A percentile compares a stretch with the other conserved stretches of the same genome.
These are phyloP conservation scores for Arabis hirsuta DNA, from an alignment of 345 rosid species.

Conservation along the genomic window DNA sequence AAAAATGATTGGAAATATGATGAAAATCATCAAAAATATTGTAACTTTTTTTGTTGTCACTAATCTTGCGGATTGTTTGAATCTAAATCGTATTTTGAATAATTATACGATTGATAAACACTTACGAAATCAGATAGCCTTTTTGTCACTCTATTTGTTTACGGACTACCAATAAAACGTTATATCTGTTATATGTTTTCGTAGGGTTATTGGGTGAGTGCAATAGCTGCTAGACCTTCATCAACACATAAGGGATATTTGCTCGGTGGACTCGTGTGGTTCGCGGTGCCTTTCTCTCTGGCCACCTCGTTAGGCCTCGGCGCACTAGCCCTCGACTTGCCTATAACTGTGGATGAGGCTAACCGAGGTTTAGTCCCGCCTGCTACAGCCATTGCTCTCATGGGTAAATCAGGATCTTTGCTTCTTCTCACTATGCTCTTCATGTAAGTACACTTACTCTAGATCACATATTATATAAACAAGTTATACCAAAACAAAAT, in stretches of 20 bases:
- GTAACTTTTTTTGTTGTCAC: too few species aligned
- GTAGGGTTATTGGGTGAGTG: slow-evolving; percentile 97
- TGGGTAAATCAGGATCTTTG: slow-evolving; percentile 93
- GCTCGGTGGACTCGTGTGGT: slow-evolving; percentile 93
- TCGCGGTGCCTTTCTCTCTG: slow-evolving; percentile 90
- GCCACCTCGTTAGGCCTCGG: slow-evolving; percentile 96
- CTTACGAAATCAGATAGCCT: neutral
- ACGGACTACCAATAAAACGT: too few species aligned
- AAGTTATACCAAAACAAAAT: neutral
- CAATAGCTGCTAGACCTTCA: slow-evolving; percentile 93
- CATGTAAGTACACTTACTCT: slow-evolving; percentile 60
- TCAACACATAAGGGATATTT: slow-evolving; percentile 93
- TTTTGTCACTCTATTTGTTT: too few species aligned
- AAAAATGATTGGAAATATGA: too few species aligned
- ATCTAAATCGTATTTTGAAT: neutral
- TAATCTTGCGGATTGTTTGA: neutral
- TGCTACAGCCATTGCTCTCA: slow-evolving; percentile 91
- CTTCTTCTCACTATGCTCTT: slow-evolving; percentile 95
- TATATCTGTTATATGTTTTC: neutral
- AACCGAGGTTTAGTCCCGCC: slow-evolving; percentile 86
- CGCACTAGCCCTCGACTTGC: slow-evolving; percentile 91
- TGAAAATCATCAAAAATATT: too few species aligned
- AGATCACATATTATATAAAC: neutral
- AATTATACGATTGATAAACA: slow-evolving; percentile 5
- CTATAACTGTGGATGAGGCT: slow-evolving; percentile 71